Evolutionary conservation across 768 basidiomycete species (phyloP).

Genomic region (Amanita muscaria): DNA sequence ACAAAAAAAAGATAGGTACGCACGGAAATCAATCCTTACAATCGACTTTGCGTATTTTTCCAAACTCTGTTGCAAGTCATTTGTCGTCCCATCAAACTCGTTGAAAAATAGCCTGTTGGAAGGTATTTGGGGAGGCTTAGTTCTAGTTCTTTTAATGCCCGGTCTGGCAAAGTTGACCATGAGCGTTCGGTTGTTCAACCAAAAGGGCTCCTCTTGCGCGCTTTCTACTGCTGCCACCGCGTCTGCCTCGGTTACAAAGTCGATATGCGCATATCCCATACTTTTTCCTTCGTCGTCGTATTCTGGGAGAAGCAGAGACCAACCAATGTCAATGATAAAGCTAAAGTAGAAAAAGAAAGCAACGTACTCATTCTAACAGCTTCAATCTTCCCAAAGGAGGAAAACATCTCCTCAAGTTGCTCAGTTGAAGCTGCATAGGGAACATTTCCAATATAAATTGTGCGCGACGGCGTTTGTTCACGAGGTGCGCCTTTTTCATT

Average conservation of each 20-base stretch:
- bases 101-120: constrained; percentile 25
- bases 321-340: constrained; percentile 16
- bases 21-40: constrained; percentile 22
- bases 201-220: constrained; percentile 35
- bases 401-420: constrained; percentile 33
- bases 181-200: constrained; percentile 37
- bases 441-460: constrained; percentile 44
- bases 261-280: constrained; percentile 39
- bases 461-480: too few relatives aligned
- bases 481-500: too few relatives aligned
- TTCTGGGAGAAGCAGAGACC: too few relatives aligned
- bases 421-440: constrained; percentile 35
- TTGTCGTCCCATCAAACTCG: constrained; percentile 17
- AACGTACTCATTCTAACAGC: constrained; percentile 34
- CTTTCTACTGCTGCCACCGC: constrained; percentile 30
- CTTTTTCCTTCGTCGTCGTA: constrained; percentile 32
- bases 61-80: constrained; percentile 17
- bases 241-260: constrained; percentile 28
- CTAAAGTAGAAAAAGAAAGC: constrained; percentile 5
- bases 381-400: constrained; percentile 32
- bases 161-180: constrained; percentile 32
- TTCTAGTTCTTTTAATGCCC: too few relatives aligned
- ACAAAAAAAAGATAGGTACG: too few relatives aligned
- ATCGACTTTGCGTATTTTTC: constrained; percentile 22
- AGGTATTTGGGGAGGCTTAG: constrained; percentile 10